Evolutionary conservation across 768 basidiomycete species (phyloP).

Genomic region (Megacollybia marginata): DNA sequence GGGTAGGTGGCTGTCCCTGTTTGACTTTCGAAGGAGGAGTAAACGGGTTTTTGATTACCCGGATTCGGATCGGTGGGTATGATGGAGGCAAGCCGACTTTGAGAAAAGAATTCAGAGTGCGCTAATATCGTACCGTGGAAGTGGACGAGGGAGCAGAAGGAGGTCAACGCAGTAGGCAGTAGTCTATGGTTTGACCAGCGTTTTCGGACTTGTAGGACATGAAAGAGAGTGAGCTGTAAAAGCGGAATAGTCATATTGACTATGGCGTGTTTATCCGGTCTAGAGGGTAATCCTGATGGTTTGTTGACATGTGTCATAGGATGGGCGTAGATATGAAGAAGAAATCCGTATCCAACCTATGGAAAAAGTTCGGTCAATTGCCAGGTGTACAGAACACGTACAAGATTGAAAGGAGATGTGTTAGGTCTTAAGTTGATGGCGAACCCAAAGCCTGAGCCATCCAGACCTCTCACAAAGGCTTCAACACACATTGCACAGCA

Average conservation of each 20-base stretch:
- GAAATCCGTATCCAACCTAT: constrained; percentile 72
- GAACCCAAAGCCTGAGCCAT: constrained; percentile 43
- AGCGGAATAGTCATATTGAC: constrained; percentile 68
- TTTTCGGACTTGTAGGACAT: constrained; percentile 58
- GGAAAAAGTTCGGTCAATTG: constrained; percentile 2
- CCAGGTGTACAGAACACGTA: constrained; percentile 24
- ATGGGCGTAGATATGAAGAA: constrained; percentile 67
- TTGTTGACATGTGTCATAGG: constrained; percentile 49
- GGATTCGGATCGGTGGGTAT: not conserved
- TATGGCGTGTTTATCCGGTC: constrained; percentile 70
- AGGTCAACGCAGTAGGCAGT: constrained; percentile 57
- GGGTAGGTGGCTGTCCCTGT: constrained; percentile 36
- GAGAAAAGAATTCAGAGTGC: constrained; percentile 13
- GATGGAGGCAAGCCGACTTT: constrained; percentile 1
- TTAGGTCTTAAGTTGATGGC: constrained; percentile 34
- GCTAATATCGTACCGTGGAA: constrained; percentile 58
- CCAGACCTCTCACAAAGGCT: constrained; percentile 59
- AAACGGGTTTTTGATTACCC: too few relatives aligned
- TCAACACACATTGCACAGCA: constrained; percentile 61
- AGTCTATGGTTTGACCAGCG: constrained; percentile 62
- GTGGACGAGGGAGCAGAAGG: constrained; percentile 53
- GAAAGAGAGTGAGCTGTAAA: constrained; percentile 62
- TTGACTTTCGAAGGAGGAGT: too few relatives aligned
- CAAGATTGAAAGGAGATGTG: constrained; percentile 65
- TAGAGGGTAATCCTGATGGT: constrained; percentile 37